Base-by-base conservation (phyloP, 768 basidiomycete species). In the Dentipellis sp. region DNA sequence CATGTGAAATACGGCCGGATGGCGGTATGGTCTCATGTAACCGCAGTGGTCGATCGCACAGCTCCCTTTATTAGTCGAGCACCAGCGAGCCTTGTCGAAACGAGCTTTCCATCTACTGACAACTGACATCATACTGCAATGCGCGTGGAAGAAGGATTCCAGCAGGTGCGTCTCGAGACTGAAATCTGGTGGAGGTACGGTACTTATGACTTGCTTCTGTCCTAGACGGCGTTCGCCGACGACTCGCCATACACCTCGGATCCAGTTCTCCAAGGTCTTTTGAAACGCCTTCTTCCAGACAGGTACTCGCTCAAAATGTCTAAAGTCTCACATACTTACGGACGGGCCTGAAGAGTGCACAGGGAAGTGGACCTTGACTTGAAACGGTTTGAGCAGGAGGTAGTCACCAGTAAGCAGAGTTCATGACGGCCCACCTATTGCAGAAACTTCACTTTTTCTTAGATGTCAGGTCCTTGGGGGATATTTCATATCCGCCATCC, bases 101-200 rank as follows among this genome's bases (percentile, higher is more conserved):
- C n/a, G 2, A 45, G n/a, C 16, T 17, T 7, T 10, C 39, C 39
- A 40, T 0, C 42, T 8, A 16, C 6, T n/a, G 17, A 45, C 10
- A n/a, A 17, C 12, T 45, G 12, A 45, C n/a, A n/a, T 9, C 29
- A 9, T 6, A 29, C 19, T 51, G 52, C 19, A 14, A 86, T 88
- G 86, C 78, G 78, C 46, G 68, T 79, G 35, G 83, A 86, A 65
- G 75, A 86, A 49, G 86, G 86, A 36, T 86, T 86, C 61, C 83
- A 86, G 59, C 73, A 71, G 59, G 84, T 81, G 57, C 39, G 69
- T 63, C 50, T 10, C 3, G 29, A 6, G 29, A 29, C 29, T 29
- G 29, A 29, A 29, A 12, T 16, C 19, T 22, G 17, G 34, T 23
- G 10, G 3, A 49, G 35, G 9, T 40, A 52, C 54, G 50, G 35